A percentile compares a stretch with the other conserved stretches of the same genome.
Evolutionary conservation across 2,329 filamentous ascomycete genomes (phyloP).

Genomic region (Fusarium armeniacum): DNA sequence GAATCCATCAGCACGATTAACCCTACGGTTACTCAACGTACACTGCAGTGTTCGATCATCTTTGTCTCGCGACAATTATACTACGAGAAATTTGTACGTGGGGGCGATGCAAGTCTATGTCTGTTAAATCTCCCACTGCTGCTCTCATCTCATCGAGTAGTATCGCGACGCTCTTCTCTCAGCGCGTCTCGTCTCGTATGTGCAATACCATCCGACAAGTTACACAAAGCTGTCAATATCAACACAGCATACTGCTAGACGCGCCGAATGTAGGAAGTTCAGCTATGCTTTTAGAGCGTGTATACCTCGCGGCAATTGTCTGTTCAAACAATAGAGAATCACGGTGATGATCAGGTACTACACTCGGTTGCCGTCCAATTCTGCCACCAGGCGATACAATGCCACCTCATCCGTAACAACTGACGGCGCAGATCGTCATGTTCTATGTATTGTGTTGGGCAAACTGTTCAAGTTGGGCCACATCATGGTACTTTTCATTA

Average conservation of each 20-base stretch:
- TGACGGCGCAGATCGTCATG: background rate
- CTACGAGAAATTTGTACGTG: too few species aligned
- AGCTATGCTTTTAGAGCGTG: background rate
- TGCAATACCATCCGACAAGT: background rate
- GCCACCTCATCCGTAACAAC: background rate
- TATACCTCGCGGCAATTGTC: background rate
- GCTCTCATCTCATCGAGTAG: background rate
- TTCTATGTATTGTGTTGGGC: too few species aligned
- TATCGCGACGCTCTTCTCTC: background rate
- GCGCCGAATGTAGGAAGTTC: too few species aligned
- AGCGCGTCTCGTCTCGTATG: background rate
- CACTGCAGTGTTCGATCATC: background rate
- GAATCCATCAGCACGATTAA: background rate
- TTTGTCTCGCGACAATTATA: background rate
- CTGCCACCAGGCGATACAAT: background rate
- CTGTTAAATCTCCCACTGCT: background rate
- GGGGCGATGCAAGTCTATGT: background rate
- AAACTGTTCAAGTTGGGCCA: too few species aligned
- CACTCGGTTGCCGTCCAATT: background rate
- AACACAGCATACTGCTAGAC: too few species aligned
- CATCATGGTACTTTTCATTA: too few species aligned
- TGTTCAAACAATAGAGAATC: background rate
- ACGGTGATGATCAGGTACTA: fast-evolving
- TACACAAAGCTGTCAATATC: background rate
- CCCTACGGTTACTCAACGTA: background rate